These are phyloP conservation scores for Hypoxylon sp. DNA, from an alignment of 2,329 filamentous ascomycete genomes.

Conservation along the genomic window DNA sequence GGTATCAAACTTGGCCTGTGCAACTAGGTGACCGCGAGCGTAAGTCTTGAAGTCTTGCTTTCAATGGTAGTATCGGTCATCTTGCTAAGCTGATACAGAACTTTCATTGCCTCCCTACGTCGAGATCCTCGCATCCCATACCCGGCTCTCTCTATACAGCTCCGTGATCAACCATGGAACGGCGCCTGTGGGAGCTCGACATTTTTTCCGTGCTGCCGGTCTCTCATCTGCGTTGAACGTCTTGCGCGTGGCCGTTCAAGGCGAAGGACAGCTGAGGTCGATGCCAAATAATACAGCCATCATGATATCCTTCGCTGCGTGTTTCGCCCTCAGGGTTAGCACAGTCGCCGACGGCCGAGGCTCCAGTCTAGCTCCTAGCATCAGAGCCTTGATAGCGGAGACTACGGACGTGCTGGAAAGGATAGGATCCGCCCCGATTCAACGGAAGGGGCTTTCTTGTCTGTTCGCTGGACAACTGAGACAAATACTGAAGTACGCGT, in stretches of 20 bases:
- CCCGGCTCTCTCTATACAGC: slow-evolving; percentile 78
- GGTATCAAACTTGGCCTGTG: slow-evolving; percentile 62
- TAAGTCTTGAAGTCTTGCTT: slow-evolving; percentile 50
- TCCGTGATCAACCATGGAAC: slow-evolving; percentile 81
- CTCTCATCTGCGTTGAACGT: slow-evolving; percentile 81
- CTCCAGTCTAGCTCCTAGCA: slow-evolving; percentile 71
- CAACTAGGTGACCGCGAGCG: slow-evolving; percentile 62
- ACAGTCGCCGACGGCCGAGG: slow-evolving; percentile 67
- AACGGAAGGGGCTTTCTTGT: slow-evolving; percentile 75
- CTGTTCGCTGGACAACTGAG: slow-evolving; percentile 69
- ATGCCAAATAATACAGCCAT: slow-evolving; percentile 85
- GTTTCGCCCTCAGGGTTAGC: slow-evolving; percentile 74
- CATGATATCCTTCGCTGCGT: slow-evolving; percentile 82
- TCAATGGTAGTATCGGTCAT: background rate
- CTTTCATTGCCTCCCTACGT: slow-evolving; percentile 76
- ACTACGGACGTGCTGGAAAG: slow-evolving; percentile 76
- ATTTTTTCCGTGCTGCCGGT: slow-evolving; percentile 78
- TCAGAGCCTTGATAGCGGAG: slow-evolving; percentile 74
- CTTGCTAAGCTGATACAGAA: slow-evolving; percentile 54
- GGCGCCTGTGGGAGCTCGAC: slow-evolving; percentile 76
- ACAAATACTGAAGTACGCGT: slow-evolving; percentile 58
- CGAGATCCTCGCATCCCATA: slow-evolving; percentile 79
- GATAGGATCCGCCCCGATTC: slow-evolving; percentile 73
- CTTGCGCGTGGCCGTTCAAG: slow-evolving; percentile 78
- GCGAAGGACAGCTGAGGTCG: slow-evolving; percentile 75